Conservation (phyloP, 306 rosid genomes). For the Carpinus fangiana region DNA sequence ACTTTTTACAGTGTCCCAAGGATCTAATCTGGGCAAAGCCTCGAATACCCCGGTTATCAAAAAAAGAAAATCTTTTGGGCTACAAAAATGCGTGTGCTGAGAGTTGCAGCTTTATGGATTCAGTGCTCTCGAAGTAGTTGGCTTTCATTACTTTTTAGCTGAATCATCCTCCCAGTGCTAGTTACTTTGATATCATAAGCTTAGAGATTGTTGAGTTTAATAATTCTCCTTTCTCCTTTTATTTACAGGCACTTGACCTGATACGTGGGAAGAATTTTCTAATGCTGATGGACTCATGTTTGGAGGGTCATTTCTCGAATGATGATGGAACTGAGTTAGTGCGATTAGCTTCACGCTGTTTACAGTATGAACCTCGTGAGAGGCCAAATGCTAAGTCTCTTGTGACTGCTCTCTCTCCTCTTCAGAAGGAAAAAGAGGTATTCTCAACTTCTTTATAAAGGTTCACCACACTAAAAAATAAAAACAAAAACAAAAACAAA, state of each 20-base stretch:
- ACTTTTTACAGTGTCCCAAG: no score
- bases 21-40: no score
- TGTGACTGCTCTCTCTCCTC: slow-evolving; percentile 68
- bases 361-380: slow-evolving; percentile 82
- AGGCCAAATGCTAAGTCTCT: slow-evolving; percentile 87
- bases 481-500: not conserved
- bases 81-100: not conserved
- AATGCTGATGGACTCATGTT: slow-evolving; percentile 84
- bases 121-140: slow-evolving; percentile 10
- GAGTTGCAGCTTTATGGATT: slow-evolving; percentile 14
- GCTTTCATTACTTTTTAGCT: not conserved
- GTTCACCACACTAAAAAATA: not conserved
- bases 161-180: not conserved
- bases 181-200: not conserved
- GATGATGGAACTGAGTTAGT: slow-evolving; percentile 89
- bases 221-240: slow-evolving; percentile 19
- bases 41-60: no score
- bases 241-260: slow-evolving; percentile 76
- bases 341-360: slow-evolving; percentile 80
- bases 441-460: slow-evolving; percentile 11
- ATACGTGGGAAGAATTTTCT: slow-evolving; percentile 67
- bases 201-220: slow-evolving; percentile 12
- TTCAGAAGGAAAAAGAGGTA: slow-evolving; percentile 91
- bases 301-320: slow-evolving; percentile 79
- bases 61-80: slow-evolving; percentile 1